These are phyloP conservation scores for Dactylellina drechsleri DNA, from an alignment of 2,329 filamentous ascomycete species.

Conservation along the genomic window DNA sequence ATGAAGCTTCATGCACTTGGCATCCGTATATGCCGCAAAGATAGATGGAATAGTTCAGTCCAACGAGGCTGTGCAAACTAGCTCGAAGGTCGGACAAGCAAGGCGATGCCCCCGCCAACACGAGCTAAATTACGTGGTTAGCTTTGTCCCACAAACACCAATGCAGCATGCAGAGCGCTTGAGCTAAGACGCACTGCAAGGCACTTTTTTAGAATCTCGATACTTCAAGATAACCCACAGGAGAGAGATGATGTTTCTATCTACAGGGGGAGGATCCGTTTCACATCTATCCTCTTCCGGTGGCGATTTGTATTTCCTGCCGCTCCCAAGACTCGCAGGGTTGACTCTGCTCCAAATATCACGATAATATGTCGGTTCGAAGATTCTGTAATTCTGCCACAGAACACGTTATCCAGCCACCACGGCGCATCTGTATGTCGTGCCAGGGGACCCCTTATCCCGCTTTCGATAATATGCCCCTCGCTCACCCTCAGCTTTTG, in stretches of 20 bases:
- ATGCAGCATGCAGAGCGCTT: background rate
- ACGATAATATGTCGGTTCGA: background rate
- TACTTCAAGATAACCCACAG: too few relatives aligned
- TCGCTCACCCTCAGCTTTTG: too few relatives aligned
- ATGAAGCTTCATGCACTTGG: too few relatives aligned
- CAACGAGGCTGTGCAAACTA: background rate
- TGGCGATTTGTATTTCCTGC: background rate
- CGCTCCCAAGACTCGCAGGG: background rate
- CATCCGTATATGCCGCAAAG: too few relatives aligned
- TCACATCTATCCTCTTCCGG: too few relatives aligned
- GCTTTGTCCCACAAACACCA: background rate
- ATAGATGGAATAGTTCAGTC: background rate
- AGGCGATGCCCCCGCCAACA: background rate
- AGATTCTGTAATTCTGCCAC: background rate
- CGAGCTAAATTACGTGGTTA: too few relatives aligned
- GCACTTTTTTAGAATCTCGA: background rate
- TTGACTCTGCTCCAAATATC: too few relatives aligned
- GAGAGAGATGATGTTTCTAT: too few relatives aligned
- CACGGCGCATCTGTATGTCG: background rate
- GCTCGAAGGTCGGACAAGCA: background rate
- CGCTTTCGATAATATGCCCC: too few relatives aligned
- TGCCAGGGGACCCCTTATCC: too few relatives aligned
- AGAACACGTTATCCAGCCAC: background rate
- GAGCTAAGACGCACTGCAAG: slow-evolving; percentile 16
- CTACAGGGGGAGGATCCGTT: background rate